Evolutionary conservation across 805 yeast genomes (phyloP), one percentile per base, ranked within the genome.

Genomic region (Wickerhamiella dianesei): DNA sequence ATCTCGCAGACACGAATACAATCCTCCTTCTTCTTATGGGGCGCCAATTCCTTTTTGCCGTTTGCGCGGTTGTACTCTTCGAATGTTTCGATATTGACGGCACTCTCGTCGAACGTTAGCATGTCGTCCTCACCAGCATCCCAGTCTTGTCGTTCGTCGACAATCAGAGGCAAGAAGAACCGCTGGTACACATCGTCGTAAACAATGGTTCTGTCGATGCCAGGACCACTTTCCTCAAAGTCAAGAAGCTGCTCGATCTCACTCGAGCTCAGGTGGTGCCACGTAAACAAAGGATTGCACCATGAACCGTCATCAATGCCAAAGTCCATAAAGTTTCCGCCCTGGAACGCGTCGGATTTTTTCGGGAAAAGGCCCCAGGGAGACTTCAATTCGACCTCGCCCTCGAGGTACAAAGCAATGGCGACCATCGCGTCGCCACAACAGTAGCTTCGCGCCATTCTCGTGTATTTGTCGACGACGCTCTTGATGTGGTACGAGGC

Each of bases 381-480:
- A 3, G 14, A 21, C 19, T 50, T 51, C 21, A 53, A 17, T 20
- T 46, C 44, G 9, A 52, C 48, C 22, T 50, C 53, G 3, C 53
- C 53, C 44, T 52, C 53, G 29, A 59, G 63, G 2, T 51, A 48
- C 17, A 65, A 48, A 46, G 57, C 50, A 40, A 46, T 48, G 9
- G 59, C 66, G 6, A 66, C 55, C 53, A 63, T 50, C 25, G 56
- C 57, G 41, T 66, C 70, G 13, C 70, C 70, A 44, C 68, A 65
- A 53, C 67, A 64, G 18, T 51, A 45, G 12, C 44, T 41, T 2
- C 43, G 44, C 1, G 64, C 56, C 32, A 32, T 42, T 13, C 50
- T 50, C 8, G 59, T 56, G 41, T 55, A 60, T 45, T 52, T 47
- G 13, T 48, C 51, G 13, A 47, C 16, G n/a, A 44, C 41, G 18